Evolutionary conservation across 1,139 yeast species (phyloP).

Genomic region (Pichia sp.): DNA sequence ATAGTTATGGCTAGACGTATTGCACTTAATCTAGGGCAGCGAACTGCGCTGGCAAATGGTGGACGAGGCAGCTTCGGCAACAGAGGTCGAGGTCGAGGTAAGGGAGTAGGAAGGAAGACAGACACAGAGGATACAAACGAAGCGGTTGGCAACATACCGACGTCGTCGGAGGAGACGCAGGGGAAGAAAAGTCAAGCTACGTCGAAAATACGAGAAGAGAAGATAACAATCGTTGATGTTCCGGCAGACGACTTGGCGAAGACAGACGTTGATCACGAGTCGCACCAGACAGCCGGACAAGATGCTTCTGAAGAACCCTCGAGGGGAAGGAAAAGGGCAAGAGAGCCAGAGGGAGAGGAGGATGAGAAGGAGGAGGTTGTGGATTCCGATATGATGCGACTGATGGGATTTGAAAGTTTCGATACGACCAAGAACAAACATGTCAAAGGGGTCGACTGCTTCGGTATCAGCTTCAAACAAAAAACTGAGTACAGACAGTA

Average conservation of each 20-base stretch:
- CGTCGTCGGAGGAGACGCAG: background rate
- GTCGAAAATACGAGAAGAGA: background rate
- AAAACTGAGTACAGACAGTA: constrained; percentile 58
- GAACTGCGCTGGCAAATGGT: background rate
- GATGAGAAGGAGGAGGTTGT: background rate
- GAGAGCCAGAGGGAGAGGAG: background rate
- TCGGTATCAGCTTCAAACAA: constrained; percentile 39
- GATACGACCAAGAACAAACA: constrained; percentile 59
- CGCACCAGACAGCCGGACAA: no score
- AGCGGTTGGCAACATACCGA: no score
- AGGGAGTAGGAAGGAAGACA: background rate
- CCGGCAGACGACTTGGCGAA: no score
- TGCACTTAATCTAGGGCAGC: constrained; percentile 16
- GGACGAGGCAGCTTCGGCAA: constrained; percentile 1
- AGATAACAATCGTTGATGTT: no score
- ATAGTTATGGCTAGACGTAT: constrained; percentile 18
- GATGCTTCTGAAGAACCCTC: background rate
- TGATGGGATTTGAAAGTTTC: constrained; percentile 68
- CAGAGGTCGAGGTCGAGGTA: constrained; percentile 1
- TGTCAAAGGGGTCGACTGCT: constrained; percentile 48
- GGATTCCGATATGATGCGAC: constrained; percentile 32
- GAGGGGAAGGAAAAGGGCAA: background rate
- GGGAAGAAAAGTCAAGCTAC: background rate
- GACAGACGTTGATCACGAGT: no score
- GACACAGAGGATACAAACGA: background rate